Conservation (phyloP, 306 rosid species). For the Prunus mongolica region DNA sequence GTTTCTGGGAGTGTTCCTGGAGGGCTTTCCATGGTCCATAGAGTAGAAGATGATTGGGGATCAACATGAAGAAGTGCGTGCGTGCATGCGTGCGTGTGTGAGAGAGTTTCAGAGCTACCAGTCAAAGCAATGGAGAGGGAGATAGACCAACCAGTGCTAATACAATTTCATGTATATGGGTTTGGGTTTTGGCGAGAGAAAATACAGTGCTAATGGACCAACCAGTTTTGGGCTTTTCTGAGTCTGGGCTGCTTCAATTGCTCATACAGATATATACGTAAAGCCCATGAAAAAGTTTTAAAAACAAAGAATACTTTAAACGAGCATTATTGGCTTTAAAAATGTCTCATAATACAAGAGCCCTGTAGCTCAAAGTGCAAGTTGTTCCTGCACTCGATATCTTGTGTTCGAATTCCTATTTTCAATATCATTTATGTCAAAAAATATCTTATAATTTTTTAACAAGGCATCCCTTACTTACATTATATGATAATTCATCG, state of each 20-base stretch:
- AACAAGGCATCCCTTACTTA: no score
- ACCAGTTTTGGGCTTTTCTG: not conserved
- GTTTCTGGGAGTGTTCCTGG: slow-evolving; percentile 9
- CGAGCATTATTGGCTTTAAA: no score
- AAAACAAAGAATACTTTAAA: no score
- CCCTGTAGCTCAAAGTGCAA: no score
- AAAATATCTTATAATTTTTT: no score
- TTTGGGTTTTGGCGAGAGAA: not conserved
- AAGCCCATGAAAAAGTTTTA: no score
- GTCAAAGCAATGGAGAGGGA: slow-evolving; percentile 32
- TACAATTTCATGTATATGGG: not conserved
- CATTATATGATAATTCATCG: no score
- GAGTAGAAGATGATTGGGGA: slow-evolving; percentile 11
- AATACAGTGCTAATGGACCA: not conserved
- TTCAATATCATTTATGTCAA: no score
- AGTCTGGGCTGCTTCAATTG: not conserved
- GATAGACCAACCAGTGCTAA: not conserved
- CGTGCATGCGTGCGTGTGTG: not conserved
- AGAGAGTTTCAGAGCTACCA: slow-evolving; percentile 38
- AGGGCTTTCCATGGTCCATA: slow-evolving; percentile 41
- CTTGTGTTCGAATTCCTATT: fast-evolving
- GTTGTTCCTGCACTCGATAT: no score
- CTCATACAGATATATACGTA: no score
- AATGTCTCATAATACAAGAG: no score
- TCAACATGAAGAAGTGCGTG: slow-evolving; percentile 22